phyloP scores from a whole-genome alignment of 2,329 filamentous ascomycete genomes.

The Cercospora beticola region DNA sequence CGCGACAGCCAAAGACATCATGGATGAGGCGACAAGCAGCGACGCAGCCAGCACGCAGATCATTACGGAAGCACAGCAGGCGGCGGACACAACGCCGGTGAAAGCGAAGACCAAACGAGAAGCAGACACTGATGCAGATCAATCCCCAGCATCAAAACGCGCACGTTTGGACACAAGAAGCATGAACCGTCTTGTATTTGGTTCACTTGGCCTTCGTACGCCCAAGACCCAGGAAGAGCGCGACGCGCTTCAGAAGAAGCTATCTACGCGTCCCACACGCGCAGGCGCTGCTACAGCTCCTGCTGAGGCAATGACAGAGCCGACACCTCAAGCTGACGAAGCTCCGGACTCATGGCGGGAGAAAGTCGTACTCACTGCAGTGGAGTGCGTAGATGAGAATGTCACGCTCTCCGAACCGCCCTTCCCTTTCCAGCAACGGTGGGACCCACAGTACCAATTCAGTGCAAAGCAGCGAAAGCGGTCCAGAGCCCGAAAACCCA shows the following conservation, averaged over 20 bases:
- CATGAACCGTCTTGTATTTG: slow-evolving; percentile 67
- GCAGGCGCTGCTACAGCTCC: slow-evolving; percentile 31
- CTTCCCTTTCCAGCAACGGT: slow-evolving; percentile 81
- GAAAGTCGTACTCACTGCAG: slow-evolving; percentile 72
- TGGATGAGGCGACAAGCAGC: background rate
- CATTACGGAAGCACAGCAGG: slow-evolving; percentile 26
- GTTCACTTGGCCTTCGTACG: slow-evolving; percentile 66
- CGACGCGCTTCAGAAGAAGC: slow-evolving; percentile 58
- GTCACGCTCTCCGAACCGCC: slow-evolving; percentile 72
- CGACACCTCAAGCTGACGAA: slow-evolving; percentile 38
- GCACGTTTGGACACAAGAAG: slow-evolving; percentile 58
- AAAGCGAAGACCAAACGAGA: background rate
- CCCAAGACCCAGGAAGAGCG: slow-evolving; percentile 70
- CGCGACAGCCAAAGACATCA: background rate
- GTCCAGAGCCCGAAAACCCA: slow-evolving; percentile 56
- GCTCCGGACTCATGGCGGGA: slow-evolving; percentile 68
- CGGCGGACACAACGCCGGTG: slow-evolving; percentile 6
- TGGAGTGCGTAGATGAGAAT: slow-evolving; percentile 76
- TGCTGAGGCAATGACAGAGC: background rate
- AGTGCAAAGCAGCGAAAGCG: slow-evolving; percentile 39
- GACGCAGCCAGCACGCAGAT: slow-evolving; percentile 7
- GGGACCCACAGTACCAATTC: slow-evolving; percentile 72
- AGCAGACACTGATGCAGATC: slow-evolving; percentile 1
- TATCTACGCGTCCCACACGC: slow-evolving; percentile 38
- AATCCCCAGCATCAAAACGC: slow-evolving; percentile 34